Evolutionary conservation across 2,329 filamentous ascomycete genomes (phyloP), one percentile per base, ranked within the genome.

Genomic region (Stachybotrys echinatus): DNA sequence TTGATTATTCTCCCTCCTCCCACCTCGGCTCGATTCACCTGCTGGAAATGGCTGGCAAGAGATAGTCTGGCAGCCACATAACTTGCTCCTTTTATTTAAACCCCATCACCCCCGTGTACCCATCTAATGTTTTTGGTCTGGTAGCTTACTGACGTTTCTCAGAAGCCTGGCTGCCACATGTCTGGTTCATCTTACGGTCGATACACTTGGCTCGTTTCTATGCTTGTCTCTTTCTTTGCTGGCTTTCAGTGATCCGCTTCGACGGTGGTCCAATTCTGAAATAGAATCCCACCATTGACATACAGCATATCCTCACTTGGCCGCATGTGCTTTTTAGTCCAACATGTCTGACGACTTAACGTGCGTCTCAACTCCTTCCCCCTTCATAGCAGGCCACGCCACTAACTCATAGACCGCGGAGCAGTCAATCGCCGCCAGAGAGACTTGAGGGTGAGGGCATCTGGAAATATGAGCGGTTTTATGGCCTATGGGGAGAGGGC

Each of bases 401-500:
- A 34, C 27, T 34, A 14, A 34, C 27, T 10, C 27, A 8, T 10
- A 10, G 10, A 14, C 5, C 14, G 27, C 27, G 10, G 14, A 34
- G 27, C 27, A 34, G 27, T 34, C 27, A 34, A 34, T 14, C 27
- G 14, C 27, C 27, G 10, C 27, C 10, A 14, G 27, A 34, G 14
- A 34, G 27, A 34, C 27, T 14, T 34, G 17, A 40, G 10, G 48
- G 61, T 27, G 58, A 61, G 49, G 66, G 65, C 2, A 64, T 59
- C 50, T 68, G 65, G 59, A 85, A 88, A 63, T 85, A 91, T 68
- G 85, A 82, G 19, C 80, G 88, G 48, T 74, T 74, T 54, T 92
- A 89, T 64, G 84, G 88, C 62, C 79, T 77, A 21, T 89, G 77
- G 66, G 78, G 79, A 54, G 79, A 73, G 58, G 85, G 84, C 48